A percentile compares a stretch with the other conserved stretches of the same genome.
These are phyloP conservation scores for Penicillium psychrofluorescens DNA, from an alignment of 495 filamentous ascomycete species.

Conservation along the genomic window DNA sequence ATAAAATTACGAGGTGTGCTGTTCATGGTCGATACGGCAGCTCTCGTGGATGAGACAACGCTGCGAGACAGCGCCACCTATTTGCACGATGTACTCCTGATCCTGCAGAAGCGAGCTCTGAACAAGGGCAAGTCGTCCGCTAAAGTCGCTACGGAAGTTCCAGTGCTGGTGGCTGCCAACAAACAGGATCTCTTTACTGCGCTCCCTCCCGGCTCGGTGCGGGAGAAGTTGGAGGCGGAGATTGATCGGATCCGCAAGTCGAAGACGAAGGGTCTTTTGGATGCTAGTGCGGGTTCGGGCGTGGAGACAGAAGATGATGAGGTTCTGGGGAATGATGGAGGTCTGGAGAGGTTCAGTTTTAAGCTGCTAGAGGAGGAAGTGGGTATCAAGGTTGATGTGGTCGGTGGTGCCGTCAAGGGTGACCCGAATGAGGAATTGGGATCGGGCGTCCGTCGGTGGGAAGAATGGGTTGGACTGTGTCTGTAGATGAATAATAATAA, in stretches of 20 bases:
- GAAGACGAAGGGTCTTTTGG: constrained; percentile 72
- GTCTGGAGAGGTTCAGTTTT: constrained; percentile 71
- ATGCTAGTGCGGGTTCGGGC: constrained; percentile 49
- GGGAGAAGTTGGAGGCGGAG: constrained; percentile 69
- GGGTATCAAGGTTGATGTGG: constrained; percentile 63
- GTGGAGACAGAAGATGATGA: constrained; percentile 64
- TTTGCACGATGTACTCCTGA: constrained; percentile 75
- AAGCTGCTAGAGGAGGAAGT: constrained; percentile 74
- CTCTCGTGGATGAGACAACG: constrained; percentile 50
- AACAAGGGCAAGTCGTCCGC: constrained; percentile 40
- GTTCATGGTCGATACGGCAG: constrained; percentile 81
- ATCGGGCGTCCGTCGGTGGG: constrained; percentile 70
- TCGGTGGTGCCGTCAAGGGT: constrained; percentile 71
- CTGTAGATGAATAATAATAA: constrained; percentile 25
- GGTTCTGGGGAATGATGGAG: constrained; percentile 70
- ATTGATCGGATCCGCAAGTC: constrained; percentile 72
- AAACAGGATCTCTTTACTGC: constrained; percentile 96
- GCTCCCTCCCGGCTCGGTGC: constrained; percentile 71
- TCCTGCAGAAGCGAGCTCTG: constrained; percentile 69
- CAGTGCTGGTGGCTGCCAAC: constrained; percentile 82
- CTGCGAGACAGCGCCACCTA: constrained; percentile 65
- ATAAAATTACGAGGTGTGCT: constrained; percentile 66
- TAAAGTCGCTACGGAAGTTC: constrained; percentile 54
- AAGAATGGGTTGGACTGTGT: constrained; percentile 72
- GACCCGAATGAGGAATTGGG: constrained; percentile 46